Evolutionary conservation across 805 yeast species (phyloP), one percentile per base, ranked within the genome.

Genomic region (Metschnikowia rubicola): DNA sequence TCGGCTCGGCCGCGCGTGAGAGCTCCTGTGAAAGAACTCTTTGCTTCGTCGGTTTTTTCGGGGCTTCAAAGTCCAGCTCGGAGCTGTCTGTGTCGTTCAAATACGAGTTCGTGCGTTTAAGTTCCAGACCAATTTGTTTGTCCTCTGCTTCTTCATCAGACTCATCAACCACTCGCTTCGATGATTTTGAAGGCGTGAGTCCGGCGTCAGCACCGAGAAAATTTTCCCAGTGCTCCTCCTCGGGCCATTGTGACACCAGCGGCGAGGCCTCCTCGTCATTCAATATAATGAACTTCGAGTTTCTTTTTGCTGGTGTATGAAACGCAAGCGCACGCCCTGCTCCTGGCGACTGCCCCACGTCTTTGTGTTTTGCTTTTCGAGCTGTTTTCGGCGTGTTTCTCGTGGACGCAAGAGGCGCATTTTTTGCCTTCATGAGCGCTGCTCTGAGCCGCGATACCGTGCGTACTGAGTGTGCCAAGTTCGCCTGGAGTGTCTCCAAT

Each of bases 401-500:
- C 11, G 48, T 9, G 1, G 56, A 37, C 21, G 9, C n/a, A 4
- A 29, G 77, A 10, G 64, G 58, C 10, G 56, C 41, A 2, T 37
- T 33, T 52, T 68, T 74, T 41, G 67, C 63, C 59, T 78, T 80
- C 49, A 77, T 60, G 9, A 80, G 57, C 2, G 75, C 69, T 17
- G 72, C 67, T 60, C 86, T 77, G 51, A 86, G 70, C 55, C 77
- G 82, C n/a, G 80, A 66, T 40, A 86, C 81, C 2, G 81, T 77
- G 50, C 75, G 73, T 56, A 83, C 80, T 4, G 91, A 85, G 63
- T 78, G 87, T 13, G 74, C 71, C 54, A 88, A 71, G 21, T 86
- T 83, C 0, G 85, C 75, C 52, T 77, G 74, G 53, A 86, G 65
- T 1, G 90, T 83, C 57, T 87, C 91, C 2, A 78, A 67, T 58